Evolutionary conservation across 352 stramenopile species (phyloP), one percentile per base, ranked within the genome.

Genomic region (Globisporangium paddicum): DNA sequence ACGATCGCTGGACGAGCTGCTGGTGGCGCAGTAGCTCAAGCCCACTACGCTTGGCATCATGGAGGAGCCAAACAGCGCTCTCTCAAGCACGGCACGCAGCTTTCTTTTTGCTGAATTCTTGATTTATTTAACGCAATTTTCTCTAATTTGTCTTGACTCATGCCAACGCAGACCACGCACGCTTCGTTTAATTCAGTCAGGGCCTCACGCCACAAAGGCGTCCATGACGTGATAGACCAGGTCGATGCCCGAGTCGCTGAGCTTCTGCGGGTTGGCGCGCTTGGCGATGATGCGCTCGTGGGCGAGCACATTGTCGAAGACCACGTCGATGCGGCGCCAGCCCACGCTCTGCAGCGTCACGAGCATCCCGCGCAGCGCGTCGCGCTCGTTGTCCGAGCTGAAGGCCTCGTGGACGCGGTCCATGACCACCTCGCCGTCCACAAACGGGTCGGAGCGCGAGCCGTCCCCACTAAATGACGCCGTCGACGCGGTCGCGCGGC

Each of bases 241-340:
- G 55, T 92, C 82, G 55, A 90, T 61, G 32, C 82, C 82, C 8
- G 75, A 87, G 26, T 83, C 72, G 23, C 77, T 46, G 3, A 78
- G 71, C 60, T 86, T 89, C 55, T 72, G 41, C 11, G 72, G 63
- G 28, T 82, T 84, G 11, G 79, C 73, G 57, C 80, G 74, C 62
- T 90, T 92, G 38, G 81, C 83, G 60, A 93, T 89, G 64, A 93
- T 93, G 57, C 83, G 78, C 58, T 90, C 79, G 53, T 93, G 83
- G 7, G 80, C 82, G 28, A 93, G 54, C 1, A 85, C 66, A 32
- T 74, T 86, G 45, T 85, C 71, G 52, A 93, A 90, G 28, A 87
- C 30, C 3, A 87, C 75, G 58, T 93, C 83, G 21, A 90, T 75
- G 7, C 83, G 79, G 21, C 81, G 72, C 79, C 81, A 93, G 13